phyloP scores from a whole-genome alignment of 805 yeast genomes.

The Grigorovia transvaalensis region DNA sequence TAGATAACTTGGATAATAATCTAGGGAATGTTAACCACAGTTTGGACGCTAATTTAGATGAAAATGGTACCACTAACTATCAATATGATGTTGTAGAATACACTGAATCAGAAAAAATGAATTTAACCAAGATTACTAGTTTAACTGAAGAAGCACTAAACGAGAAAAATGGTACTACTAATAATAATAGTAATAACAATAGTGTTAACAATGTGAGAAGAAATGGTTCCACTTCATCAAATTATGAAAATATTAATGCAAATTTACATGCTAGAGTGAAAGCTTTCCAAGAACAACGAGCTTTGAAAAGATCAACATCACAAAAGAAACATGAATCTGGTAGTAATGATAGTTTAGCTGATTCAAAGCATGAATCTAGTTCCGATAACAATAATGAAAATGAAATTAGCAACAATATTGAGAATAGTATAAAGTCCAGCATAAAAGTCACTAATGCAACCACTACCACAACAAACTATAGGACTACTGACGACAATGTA shows the following conservation, averaged over 20 bases:
- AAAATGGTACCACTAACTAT: too few relatives aligned
- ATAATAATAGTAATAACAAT: not conserved
- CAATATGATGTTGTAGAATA: not conserved
- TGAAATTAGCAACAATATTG: not conserved
- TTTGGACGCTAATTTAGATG: too few relatives aligned
- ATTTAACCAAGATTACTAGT: not conserved
- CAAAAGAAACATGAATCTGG: slow-evolving; percentile 4
- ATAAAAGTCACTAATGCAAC: not conserved
- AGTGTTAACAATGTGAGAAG: slow-evolving; percentile 5
- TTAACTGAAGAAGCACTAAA: not conserved
- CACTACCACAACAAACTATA: slow-evolving; percentile 2
- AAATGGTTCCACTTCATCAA: slow-evolving; percentile 21
- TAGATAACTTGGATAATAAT: too few relatives aligned
- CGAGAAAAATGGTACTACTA: not conserved
- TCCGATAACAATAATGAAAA: not conserved
- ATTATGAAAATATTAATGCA: slow-evolving; percentile 40
- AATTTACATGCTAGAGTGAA: slow-evolving; percentile 78
- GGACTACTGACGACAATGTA: slow-evolving; percentile 6
- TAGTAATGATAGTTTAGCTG: not conserved
- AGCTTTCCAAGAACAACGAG: slow-evolving; percentile 80
- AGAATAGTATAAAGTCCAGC: not conserved
- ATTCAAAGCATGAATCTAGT: not conserved
- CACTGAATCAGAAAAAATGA: not conserved
- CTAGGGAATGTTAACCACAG: too few relatives aligned
- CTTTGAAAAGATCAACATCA: slow-evolving; percentile 32